Base-by-base conservation (phyloP, 768 basidiomycete genomes). In the Tulasnella sp. region DNA sequence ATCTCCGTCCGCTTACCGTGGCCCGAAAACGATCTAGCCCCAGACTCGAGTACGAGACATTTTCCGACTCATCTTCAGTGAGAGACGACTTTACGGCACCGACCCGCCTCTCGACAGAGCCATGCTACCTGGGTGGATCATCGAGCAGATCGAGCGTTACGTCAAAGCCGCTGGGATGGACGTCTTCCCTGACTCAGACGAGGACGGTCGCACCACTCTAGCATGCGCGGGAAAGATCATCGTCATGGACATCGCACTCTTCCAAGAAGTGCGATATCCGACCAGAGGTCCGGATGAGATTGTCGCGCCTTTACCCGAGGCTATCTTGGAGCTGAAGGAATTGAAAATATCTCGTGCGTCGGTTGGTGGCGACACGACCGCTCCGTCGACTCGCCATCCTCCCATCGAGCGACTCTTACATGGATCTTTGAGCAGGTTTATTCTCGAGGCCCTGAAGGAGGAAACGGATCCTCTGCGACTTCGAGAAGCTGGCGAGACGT, bases 201-300 rank as follows among this genome's bases (percentile, higher is more conserved):
- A 71, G 19, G 73, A 74, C 38, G 78, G 76, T 15, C 72, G 72
- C 24, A 72, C 77, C 42, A 82, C 77, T 0, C 71, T 87, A 41
- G 76, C 83, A 19, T 76, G 88, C 38, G 87, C 81, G 2, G 87
- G 87, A 1, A 87, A 87, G 68, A 81, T 87, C n/a, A 72, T 90
- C 9, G 86, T 89, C 31, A 71, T 89, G 55, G 87, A 90, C 67
- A 75, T 88, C 60, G 83, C 86, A 64, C 78, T 90, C 62, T 66
- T 72, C 12, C 68, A 82, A 59, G 9, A 34, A 9, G 34, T 31
- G 12, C 27, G 10, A 44, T 29, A 71, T 78, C 60, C 71, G 69
- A 22, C 60, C 17, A 66, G 67, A 10, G 67, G 76, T 46, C 67
- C 72, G 0, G 62, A 38, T 15, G 34, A 38, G 34, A 5, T 38